phyloP scores from a whole-genome alignment of 169 alveolate genomes.

The Ichthyophthirius multifiliis region DNA sequence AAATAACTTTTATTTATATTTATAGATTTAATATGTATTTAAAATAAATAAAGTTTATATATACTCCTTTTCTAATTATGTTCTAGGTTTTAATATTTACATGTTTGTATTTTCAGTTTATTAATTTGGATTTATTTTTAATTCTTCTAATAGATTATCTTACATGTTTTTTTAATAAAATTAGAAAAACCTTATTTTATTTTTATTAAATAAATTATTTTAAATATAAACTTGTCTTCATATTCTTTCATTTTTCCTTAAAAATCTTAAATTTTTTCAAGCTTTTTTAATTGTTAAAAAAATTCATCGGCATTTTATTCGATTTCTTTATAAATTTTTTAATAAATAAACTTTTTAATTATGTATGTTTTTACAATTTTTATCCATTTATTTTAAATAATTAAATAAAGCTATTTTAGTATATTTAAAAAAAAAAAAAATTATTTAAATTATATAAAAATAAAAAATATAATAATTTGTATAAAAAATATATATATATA shows the following conservation, averaged over 20 bases:
- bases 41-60: background rate
- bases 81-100: background rate
- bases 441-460: too few relatives aligned
- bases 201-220: background rate
- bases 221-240: background rate
- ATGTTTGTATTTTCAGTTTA: background rate
- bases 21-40: background rate
- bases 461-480: too few relatives aligned
- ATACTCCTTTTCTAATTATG: background rate
- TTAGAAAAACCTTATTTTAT: background rate
- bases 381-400: too few relatives aligned
- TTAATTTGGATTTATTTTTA: background rate
- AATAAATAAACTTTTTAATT: too few relatives aligned
- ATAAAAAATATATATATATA: too few relatives aligned
- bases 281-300: background rate
- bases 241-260: conserved; percentile 9
- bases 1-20: background rate
- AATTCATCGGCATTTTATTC: background rate
- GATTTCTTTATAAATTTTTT: background rate
- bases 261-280: background rate
- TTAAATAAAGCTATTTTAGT: too few relatives aligned
- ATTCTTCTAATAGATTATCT: background rate
- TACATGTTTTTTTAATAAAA: background rate
- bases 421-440: too few relatives aligned
- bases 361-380: too few relatives aligned